Conservation (phyloP, 2,329 filamentous ascomycete genomes). For the Fusarium pininemorale region DNA sequence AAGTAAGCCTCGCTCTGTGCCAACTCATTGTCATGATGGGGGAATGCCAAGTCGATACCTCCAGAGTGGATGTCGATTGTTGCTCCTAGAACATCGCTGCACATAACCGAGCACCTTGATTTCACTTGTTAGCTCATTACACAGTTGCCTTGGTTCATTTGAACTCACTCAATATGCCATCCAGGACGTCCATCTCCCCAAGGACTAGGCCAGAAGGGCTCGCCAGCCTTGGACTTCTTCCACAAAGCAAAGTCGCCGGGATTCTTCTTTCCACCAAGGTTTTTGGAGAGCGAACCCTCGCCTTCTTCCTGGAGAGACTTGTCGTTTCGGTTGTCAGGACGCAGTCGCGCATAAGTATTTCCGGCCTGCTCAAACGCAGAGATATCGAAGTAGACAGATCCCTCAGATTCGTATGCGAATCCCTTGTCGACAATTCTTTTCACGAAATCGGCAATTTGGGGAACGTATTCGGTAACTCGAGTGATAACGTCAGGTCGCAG, state of each 20-base stretch:
- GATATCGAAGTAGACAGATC: slow-evolving; percentile 96
- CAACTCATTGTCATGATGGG: slow-evolving; percentile 92
- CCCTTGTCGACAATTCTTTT: slow-evolving; percentile 84
- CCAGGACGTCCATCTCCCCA: slow-evolving; percentile 91
- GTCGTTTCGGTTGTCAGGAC: slow-evolving; percentile 86
- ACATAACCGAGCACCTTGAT: slow-evolving; percentile 83
- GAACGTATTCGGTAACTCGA: slow-evolving; percentile 90
- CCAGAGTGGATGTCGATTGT: slow-evolving; percentile 94
- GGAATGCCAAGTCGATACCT: slow-evolving; percentile 89
- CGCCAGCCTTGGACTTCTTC: slow-evolving; percentile 92
- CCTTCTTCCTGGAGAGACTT: slow-evolving; percentile 86
- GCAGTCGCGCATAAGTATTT: slow-evolving; percentile 84
- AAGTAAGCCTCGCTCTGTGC: slow-evolving; percentile 93
- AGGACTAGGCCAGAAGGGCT: slow-evolving; percentile 87
- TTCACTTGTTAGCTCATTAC: not conserved
- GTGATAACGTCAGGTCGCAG: slow-evolving; percentile 83
- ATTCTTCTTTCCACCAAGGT: slow-evolving; percentile 73
- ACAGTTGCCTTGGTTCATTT: not conserved
- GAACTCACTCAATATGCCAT: slow-evolving; percentile 83
- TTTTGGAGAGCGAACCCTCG: slow-evolving; percentile 80
- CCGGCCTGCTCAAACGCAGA: slow-evolving; percentile 83
- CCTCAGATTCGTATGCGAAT: slow-evolving; percentile 83
- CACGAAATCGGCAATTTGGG: slow-evolving; percentile 86
- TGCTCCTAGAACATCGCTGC: slow-evolving; percentile 83
- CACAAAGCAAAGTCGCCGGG: slow-evolving; percentile 90